These are phyloP conservation scores for Ogataea pignaliae DNA, from an alignment of 805 yeast species.

Conservation along the genomic window DNA sequence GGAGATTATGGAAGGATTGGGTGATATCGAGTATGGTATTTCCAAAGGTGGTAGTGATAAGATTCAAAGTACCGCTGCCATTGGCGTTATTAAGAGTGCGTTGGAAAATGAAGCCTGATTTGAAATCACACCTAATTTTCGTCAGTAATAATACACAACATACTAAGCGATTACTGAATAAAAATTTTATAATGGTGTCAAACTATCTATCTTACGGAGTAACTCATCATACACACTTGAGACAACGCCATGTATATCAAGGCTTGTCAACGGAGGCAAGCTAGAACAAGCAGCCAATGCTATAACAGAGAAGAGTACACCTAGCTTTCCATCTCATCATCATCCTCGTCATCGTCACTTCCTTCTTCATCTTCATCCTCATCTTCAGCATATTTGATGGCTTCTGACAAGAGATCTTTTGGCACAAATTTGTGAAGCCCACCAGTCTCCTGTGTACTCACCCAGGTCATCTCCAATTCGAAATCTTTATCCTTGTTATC, in stretches of 20 bases:
- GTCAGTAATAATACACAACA: no score
- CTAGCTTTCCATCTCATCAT: conserved; percentile 23
- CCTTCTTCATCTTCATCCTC: conserved; percentile 68
- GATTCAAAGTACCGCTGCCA: conserved; percentile 83
- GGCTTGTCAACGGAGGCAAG: no score
- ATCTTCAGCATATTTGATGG: conserved; percentile 75
- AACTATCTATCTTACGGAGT: no score
- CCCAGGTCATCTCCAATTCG: conserved; percentile 93
- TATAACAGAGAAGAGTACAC: no score
- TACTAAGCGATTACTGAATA: no score
- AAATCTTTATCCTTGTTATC: conserved; percentile 97
- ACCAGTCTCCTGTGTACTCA: conserved; percentile 65
- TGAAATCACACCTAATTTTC: not conserved
- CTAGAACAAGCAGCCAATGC: no score
- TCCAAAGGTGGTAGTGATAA: conserved; percentile 90
- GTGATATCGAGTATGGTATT: conserved; percentile 88
- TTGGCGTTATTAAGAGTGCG: conserved; percentile 76
- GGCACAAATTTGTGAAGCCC: conserved; percentile 82
- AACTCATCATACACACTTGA: no score
- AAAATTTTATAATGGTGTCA: no score
- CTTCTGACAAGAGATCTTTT: conserved; percentile 73
- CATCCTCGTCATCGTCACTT: conserved; percentile 28
- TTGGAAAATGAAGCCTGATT: conserved; percentile 40
- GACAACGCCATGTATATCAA: no score
- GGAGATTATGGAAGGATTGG: conserved; percentile 60